These are phyloP conservation scores for Aurinia saxatilis DNA, from an alignment of 345 rosid species.

Conservation along the genomic window DNA sequence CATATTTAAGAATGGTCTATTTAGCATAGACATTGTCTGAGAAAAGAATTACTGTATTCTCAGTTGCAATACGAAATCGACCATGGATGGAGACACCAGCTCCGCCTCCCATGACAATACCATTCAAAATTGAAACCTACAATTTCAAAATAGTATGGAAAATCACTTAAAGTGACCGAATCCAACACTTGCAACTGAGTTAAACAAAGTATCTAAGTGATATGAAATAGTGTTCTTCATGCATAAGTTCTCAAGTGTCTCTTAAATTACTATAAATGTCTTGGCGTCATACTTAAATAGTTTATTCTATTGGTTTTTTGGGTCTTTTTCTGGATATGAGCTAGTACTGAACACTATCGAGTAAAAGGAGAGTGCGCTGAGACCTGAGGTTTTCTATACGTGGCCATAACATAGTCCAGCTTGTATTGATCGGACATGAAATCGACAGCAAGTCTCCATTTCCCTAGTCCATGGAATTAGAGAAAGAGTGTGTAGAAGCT, in stretches of 20 bases:
- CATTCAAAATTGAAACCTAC: conserved; percentile 72
- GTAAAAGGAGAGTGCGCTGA: background rate
- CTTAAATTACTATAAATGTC: no score
- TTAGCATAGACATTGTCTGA: background rate
- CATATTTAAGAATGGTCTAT: background rate
- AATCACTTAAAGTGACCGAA: no score
- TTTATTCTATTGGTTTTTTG: no score
- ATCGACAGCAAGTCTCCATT: conserved; percentile 49
- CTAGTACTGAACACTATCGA: no score
- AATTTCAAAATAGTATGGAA: background rate
- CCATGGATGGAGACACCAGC: conserved; percentile 80
- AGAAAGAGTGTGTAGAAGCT: conserved; percentile 4
- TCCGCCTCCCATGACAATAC: conserved; percentile 91
- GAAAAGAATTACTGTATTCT: conserved; percentile 40
- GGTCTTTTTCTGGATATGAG: no score
- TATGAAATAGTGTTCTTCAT: no score
- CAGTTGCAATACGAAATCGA: conserved; percentile 62
- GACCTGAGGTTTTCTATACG: conserved; percentile 71
- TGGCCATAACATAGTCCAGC: conserved; percentile 63
- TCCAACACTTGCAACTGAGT: no score
- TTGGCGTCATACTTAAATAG: no score
- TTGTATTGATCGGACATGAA: conserved; percentile 41
- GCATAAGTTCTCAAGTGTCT: no score
- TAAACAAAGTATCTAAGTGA: no score
- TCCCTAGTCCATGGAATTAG: conserved; percentile 31